Evolutionary conservation across 1,284 basidiomycete genomes (phyloP).

Genomic region (Cerioporus squamosus): DNA sequence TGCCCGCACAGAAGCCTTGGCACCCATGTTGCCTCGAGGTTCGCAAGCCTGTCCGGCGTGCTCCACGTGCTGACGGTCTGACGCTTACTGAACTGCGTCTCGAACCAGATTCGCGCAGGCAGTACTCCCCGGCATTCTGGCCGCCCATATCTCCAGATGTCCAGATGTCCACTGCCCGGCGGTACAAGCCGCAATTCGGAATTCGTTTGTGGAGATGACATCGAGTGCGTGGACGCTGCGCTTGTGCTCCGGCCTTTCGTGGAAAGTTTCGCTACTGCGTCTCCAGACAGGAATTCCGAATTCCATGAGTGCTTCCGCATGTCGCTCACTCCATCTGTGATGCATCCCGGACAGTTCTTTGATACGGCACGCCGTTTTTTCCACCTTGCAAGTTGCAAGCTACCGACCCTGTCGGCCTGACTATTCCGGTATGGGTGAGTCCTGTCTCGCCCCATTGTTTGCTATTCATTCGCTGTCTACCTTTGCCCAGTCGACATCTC

Average conservation of each 20-base stretch:
- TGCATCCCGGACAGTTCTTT: slow-evolving; percentile 21
- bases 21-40: too few relatives aligned
- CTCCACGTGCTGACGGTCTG: not conserved
- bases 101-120: not conserved
- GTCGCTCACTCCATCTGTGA: slow-evolving; percentile 23
- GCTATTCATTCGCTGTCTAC: not conserved
- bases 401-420: not conserved
- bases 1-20: not conserved
- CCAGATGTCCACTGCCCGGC: slow-evolving; percentile 8
- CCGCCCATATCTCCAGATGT: slow-evolving; percentile 13
- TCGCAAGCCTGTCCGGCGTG: too few relatives aligned
- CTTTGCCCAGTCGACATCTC: not conserved
- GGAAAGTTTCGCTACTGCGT: slow-evolving; percentile 23
- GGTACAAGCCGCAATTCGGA: slow-evolving; percentile 15
- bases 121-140: not conserved
- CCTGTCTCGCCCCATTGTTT: slow-evolving; percentile 2
- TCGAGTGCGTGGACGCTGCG: slow-evolving; percentile 11
- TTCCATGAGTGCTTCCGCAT: slow-evolving; percentile 18
- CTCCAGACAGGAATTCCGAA: slow-evolving; percentile 28
- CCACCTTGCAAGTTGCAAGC: slow-evolving; percentile 8
- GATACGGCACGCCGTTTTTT: slow-evolving; percentile 12
- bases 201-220: slow-evolving; percentile 17
- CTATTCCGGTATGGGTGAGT: slow-evolving; percentile 2
- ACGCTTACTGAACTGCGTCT: not conserved
- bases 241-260: slow-evolving; percentile 23